These are phyloP conservation scores for Wickerhamiella azymoides DNA, from an alignment of 805 yeast genomes.

Conservation along the genomic window DNA sequence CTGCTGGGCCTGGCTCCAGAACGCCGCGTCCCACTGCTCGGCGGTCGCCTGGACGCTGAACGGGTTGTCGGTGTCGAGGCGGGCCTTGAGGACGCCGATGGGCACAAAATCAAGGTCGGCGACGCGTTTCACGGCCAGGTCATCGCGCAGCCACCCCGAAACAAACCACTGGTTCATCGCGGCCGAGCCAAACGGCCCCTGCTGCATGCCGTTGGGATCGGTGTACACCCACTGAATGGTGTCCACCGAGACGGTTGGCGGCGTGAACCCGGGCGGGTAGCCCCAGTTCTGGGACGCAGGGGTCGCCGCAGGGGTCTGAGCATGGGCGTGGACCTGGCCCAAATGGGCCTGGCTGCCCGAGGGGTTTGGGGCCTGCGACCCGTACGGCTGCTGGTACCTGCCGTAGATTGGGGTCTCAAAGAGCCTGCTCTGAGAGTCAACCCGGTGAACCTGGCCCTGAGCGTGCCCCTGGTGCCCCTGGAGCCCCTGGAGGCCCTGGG, in stretches of 20 bases:
- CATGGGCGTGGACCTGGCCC: neutral
- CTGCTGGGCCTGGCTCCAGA: neutral
- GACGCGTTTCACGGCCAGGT: conserved; percentile 43
- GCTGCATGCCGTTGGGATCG: conserved; percentile 55
- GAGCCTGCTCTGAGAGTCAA: conserved; percentile 4
- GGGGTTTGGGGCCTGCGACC: neutral
- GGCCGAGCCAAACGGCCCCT: conserved; percentile 67
- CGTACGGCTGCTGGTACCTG: neutral
- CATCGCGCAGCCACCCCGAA: conserved; percentile 42
- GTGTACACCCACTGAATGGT: conserved; percentile 55
- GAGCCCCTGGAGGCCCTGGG: too few relatives aligned
- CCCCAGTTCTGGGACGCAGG: conserved; percentile 1
- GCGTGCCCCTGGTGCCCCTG: too few relatives aligned
- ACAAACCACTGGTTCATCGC: conserved; percentile 70
- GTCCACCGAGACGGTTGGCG: conserved; percentile 25
- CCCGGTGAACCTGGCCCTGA: neutral
- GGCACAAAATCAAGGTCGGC: conserved; percentile 39
- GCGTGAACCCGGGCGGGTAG: conserved; percentile 8
- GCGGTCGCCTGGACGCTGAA: conserved; percentile 29
- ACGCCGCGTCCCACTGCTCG: conserved; percentile 13
- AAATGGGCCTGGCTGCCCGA: neutral
- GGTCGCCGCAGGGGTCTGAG: too few relatives aligned
- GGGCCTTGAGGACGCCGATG: conserved; percentile 39
- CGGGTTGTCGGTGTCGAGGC: conserved; percentile 43
- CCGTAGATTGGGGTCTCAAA: neutral